Conservation (phyloP, 2,329 filamentous ascomycete genomes). For the Aspergillus sp. region DNA sequence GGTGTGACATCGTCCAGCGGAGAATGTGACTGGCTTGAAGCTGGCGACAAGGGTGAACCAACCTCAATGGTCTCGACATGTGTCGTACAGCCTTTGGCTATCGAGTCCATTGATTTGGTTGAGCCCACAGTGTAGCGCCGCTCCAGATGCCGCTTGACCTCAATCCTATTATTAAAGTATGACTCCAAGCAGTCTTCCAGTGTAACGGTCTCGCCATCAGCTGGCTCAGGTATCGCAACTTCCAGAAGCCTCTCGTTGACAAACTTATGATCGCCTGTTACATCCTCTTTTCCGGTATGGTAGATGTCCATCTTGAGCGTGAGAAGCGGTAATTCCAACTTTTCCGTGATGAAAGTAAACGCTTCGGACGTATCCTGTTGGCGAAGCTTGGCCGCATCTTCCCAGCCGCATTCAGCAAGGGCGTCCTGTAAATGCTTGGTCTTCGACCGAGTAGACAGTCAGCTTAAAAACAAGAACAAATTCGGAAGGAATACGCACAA, state of each 20-base stretch:
- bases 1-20: slow-evolving; percentile 28
- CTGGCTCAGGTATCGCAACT: slow-evolving; percentile 74
- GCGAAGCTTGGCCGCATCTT: slow-evolving; percentile 71
- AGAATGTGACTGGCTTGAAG: slow-evolving; percentile 29
- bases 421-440: slow-evolving; percentile 81
- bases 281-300: slow-evolving; percentile 81
- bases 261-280: slow-evolving; percentile 88
- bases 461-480: neutral
- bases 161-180: slow-evolving; percentile 93
- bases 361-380: slow-evolving; percentile 97
- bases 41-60: slow-evolving; percentile 38
- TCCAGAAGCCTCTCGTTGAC: slow-evolving; percentile 89
- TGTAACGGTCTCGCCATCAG: slow-evolving; percentile 68
- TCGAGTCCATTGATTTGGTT: slow-evolving; percentile 38
- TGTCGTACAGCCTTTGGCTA: slow-evolving; percentile 38
- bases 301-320: slow-evolving; percentile 94
- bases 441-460: slow-evolving; percentile 45
- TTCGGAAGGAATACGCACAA: slow-evolving; percentile 55
- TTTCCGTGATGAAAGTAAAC: slow-evolving; percentile 91
- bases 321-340: slow-evolving; percentile 80
- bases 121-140: slow-evolving; percentile 60
- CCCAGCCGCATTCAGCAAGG: slow-evolving; percentile 84
- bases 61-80: slow-evolving; percentile 50
- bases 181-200: slow-evolving; percentile 89
- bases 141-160: slow-evolving; percentile 76